Evolutionary conservation across 2,329 filamentous ascomycete species (phyloP), one percentile per base, ranked within the genome.

Genomic region (Monilinia aucupariae): DNA sequence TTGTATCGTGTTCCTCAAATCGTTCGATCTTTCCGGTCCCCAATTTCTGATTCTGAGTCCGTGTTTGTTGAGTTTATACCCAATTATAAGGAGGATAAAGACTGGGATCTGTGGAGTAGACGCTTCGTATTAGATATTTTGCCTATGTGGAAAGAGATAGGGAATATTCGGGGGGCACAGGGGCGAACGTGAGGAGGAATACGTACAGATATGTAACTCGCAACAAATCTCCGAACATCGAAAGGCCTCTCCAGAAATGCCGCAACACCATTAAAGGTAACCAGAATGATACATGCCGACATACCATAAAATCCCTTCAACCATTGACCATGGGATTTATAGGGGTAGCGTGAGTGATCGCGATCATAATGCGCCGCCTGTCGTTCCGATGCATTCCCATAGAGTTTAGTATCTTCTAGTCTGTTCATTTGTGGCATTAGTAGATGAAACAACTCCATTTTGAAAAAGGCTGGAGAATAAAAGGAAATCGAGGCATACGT

Each of bases 181-280:
- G 32, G 47, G 20, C 2, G n/a, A 7, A 25, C 34, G 30, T 25
- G 25, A 45, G 32, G 25, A 45, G 32, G 45, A 6, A 53, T 49
- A 72, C 74, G 71, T 72, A 78, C 75, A 32, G 74, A 74, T 62
- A 77, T 75, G 63, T 78, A 78, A 0, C 75, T 75, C 6, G 76
- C 73, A 20, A 78, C 64, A 60, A 78, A 78, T 32, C 70, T 71
- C 34, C 74, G 68, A 8, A 68, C 66, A 64, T 74, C 73, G 65
- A 77, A 77, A 0, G 76, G 76, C 15, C 69, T 65, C 53, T 69
- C 67, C 6, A 77, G 67, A 47, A 76, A 76, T 6, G 74, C 71
- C 2, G 63, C 66, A 2, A 76, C 67, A 1, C 74, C 75, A 60
- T 76, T 77, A 66, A 76, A 76, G 2, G 74, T 39, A 3, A 76